Conservation (phyloP, 2,329 filamentous ascomycete species). For the Fusarium phyllophilum region DNA sequence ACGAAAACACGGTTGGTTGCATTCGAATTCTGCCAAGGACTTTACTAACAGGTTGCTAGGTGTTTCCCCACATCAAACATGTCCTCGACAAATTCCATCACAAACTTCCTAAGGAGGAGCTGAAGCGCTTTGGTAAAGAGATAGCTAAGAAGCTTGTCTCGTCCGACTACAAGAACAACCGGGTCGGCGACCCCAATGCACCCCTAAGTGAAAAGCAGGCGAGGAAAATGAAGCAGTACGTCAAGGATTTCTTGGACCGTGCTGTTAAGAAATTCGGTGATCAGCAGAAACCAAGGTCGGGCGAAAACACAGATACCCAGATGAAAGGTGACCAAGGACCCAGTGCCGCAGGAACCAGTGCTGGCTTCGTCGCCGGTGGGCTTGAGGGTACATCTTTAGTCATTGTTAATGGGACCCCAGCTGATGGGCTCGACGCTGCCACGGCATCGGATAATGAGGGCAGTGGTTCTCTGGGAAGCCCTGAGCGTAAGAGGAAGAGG, state of each 20-base stretch:
- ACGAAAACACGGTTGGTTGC: slow-evolving; percentile 85
- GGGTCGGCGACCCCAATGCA: slow-evolving; percentile 82
- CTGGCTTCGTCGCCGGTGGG: slow-evolving; percentile 16
- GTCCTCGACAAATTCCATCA: slow-evolving; percentile 88
- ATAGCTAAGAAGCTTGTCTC: slow-evolving; percentile 89
- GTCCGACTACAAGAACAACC: slow-evolving; percentile 89
- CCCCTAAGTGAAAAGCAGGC: slow-evolving; percentile 78
- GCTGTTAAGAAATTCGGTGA: slow-evolving; percentile 79
- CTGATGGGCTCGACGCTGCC: slow-evolving; percentile 50
- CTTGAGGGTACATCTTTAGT: slow-evolving; percentile 36
- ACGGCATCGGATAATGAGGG: slow-evolving; percentile 58
- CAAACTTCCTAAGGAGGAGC: slow-evolving; percentile 83
- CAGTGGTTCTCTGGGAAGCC: slow-evolving; percentile 56
- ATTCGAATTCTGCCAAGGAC: not conserved
- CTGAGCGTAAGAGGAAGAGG: slow-evolving; percentile 74
- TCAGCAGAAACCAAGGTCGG: slow-evolving; percentile 72
- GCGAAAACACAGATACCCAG: slow-evolving; percentile 46
- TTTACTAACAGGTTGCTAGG: slow-evolving; percentile 58
- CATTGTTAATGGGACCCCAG: slow-evolving; percentile 28
- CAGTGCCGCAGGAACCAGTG: slow-evolving; percentile 6
- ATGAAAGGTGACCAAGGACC: slow-evolving; percentile 26
- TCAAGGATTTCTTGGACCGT: slow-evolving; percentile 87
- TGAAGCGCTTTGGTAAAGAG: slow-evolving; percentile 71
- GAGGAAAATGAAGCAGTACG: slow-evolving; percentile 84
- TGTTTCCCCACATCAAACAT: slow-evolving; percentile 85